Evolutionary conservation across 1,284 basidiomycete species (phyloP).

Genomic region (Naganishia sp.): DNA sequence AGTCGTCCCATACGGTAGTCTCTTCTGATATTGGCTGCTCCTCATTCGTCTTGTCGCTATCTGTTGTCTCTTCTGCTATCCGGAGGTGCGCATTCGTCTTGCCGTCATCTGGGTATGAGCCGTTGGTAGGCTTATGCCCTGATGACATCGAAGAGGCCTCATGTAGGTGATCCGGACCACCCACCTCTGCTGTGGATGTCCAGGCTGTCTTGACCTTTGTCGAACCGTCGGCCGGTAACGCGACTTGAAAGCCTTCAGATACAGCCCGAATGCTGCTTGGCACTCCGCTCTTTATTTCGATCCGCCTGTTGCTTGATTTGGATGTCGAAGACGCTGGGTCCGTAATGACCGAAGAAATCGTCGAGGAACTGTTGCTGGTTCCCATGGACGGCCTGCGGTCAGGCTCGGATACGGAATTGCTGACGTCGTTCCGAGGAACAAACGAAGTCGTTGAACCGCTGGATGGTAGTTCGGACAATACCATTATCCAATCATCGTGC

Average conservation of each 20-base stretch:
- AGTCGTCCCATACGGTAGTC: conserved; percentile 5
- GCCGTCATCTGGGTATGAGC: not conserved
- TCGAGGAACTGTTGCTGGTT: conserved; percentile 4
- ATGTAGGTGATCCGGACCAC: not conserved
- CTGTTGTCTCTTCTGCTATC: not conserved
- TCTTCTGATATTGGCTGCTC: not conserved
- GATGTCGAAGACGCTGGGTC: not conserved
- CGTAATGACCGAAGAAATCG: not conserved
- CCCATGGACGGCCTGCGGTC: not conserved
- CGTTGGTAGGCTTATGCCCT: not conserved
- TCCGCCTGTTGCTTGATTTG: not conserved
- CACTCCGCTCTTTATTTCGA: conserved; percentile 11
- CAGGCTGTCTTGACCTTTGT: not conserved
- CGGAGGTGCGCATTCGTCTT: not conserved
- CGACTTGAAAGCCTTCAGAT: not conserved
- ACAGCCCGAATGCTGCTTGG: not conserved
- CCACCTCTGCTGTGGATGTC: not conserved
- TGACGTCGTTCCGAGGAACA: too few relatives aligned
- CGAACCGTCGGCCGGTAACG: conserved; percentile 5
- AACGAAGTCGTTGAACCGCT: not conserved
- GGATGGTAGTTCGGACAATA: not conserved
- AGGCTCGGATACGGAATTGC: not conserved
- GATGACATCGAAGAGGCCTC: not conserved
- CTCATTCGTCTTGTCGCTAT: not conserved
- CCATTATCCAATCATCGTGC: conserved; percentile 10